Evolutionary conservation across 108 stramenopile genomes (phyloP).

Genomic region (Heterococcus sp.): DNA sequence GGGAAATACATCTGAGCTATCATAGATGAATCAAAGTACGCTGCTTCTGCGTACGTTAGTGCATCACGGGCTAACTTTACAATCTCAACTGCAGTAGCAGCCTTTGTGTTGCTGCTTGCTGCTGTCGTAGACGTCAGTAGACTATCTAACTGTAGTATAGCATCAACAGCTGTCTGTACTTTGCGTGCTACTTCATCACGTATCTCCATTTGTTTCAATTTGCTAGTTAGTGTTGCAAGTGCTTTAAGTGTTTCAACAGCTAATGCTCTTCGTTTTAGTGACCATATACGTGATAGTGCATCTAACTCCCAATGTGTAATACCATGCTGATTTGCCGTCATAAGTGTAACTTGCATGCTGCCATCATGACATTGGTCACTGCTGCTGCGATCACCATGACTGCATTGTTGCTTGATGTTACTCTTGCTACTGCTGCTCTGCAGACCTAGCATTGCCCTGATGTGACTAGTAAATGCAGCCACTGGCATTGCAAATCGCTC

Average conservation of each 20-base stretch:
- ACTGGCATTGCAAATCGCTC: no score
- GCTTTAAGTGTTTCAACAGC: neutral
- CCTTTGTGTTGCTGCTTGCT: neutral
- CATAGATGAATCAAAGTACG: neutral
- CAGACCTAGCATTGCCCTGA: no score
- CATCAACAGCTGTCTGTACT: neutral
- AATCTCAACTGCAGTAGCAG: neutral
- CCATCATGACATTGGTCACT: neutral
- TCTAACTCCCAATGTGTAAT: neutral
- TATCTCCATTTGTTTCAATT: neutral
- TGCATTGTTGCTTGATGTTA: no score
- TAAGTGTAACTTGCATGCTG: neutral
- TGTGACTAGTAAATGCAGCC: no score
- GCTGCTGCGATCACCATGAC: neutral
- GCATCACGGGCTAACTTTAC: neutral
- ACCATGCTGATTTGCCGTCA: neutral
- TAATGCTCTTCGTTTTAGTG: neutral
- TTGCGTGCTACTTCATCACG: neutral
- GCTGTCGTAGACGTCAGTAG: no score
- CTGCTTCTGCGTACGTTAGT: neutral
- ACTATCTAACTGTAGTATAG: no score
- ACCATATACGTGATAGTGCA: neutral
- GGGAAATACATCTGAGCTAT: neutral
- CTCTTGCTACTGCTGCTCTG: neutral
- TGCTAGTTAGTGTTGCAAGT: neutral